Conservation (phyloP, 2,329 filamentous ascomycete species). For the Beauveria pseudobassiana region DNA sequence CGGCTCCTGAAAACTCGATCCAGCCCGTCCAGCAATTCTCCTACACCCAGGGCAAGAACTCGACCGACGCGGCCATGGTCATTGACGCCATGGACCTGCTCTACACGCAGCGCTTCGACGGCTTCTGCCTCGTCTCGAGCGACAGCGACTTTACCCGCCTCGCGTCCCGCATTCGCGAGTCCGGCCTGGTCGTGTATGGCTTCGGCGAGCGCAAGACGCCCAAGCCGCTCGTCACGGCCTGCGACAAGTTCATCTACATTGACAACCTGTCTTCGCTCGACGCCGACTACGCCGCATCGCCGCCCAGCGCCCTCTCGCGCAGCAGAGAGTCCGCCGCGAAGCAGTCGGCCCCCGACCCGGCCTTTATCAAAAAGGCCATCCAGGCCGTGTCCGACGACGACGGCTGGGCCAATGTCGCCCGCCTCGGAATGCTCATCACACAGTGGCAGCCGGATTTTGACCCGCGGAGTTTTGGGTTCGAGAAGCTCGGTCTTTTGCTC, state of each 20-base stretch:
- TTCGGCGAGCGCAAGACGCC: constrained; percentile 27
- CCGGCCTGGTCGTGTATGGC: constrained; percentile 26
- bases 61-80: constrained; percentile 28
- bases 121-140: constrained; percentile 28
- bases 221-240: constrained; percentile 24
- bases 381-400: not conserved
- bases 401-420: not conserved
- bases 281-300: not conserved
- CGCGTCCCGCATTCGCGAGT: constrained; percentile 26
- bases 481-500: not conserved
- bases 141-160: constrained; percentile 30
- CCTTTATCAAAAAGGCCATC: not conserved
- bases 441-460: not conserved
- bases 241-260: constrained; percentile 26
- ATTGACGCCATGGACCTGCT: constrained; percentile 32
- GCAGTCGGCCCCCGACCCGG: not conserved
- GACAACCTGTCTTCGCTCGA: not conserved
- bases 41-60: constrained; percentile 28
- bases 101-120: constrained; percentile 24
- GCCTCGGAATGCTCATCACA: not conserved
- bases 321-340: not conserved
- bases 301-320: too few relatives aligned
- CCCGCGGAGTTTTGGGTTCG: not conserved
- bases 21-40: constrained; percentile 30
- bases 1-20: constrained; percentile 25